A percentile compares a stretch with the other conserved stretches of the same genome.
Evolutionary conservation across 2,329 filamentous ascomycete genomes (phyloP).

Genomic region (Xylogone sp.): DNA sequence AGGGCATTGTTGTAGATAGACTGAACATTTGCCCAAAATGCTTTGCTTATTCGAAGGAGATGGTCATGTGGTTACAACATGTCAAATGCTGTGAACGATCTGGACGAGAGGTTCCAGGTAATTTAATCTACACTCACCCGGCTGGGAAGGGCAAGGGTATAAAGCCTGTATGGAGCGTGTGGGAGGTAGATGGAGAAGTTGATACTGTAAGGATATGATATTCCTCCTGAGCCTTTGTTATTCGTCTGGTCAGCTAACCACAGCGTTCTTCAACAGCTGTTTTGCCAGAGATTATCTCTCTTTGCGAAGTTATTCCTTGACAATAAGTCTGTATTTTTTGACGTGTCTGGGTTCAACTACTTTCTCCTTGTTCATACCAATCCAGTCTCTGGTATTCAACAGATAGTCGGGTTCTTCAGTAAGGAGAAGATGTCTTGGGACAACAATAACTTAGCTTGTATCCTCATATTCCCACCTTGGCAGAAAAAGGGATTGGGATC

Average conservation of each 20-base stretch:
- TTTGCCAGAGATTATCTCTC: conserved; percentile 91
- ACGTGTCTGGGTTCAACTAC: conserved; percentile 91
- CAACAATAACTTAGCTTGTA: conserved; percentile 95
- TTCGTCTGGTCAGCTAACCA: background rate
- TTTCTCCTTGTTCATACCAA: conserved; percentile 78
- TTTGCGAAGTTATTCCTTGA: conserved; percentile 98
- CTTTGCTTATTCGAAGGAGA: conserved; percentile 80
- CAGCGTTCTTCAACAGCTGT: conserved; percentile 49
- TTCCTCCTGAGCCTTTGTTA: background rate
- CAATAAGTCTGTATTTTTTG: conserved; percentile 98
- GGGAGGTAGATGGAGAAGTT: conserved; percentile 88
- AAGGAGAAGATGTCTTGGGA: conserved; percentile 99
- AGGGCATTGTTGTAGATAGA: conserved; percentile 49
- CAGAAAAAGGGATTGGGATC: conserved; percentile 86
- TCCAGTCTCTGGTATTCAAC: conserved; percentile 29
- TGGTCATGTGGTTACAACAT: conserved; percentile 56
- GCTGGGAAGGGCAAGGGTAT: conserved; percentile 43
- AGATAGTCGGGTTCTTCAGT: conserved; percentile 93
- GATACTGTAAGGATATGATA: conserved; percentile 54
- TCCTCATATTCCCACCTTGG: conserved; percentile 93
- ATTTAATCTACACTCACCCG: conserved; percentile 68
- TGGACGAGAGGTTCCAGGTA: conserved; percentile 53
- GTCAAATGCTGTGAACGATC: conserved; percentile 49
- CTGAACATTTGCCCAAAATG: conserved; percentile 89
- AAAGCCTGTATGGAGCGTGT: conserved; percentile 77